Evolutionary conservation across 2,329 filamentous ascomycete genomes (phyloP).

Genomic region (Microsporum canis): DNA sequence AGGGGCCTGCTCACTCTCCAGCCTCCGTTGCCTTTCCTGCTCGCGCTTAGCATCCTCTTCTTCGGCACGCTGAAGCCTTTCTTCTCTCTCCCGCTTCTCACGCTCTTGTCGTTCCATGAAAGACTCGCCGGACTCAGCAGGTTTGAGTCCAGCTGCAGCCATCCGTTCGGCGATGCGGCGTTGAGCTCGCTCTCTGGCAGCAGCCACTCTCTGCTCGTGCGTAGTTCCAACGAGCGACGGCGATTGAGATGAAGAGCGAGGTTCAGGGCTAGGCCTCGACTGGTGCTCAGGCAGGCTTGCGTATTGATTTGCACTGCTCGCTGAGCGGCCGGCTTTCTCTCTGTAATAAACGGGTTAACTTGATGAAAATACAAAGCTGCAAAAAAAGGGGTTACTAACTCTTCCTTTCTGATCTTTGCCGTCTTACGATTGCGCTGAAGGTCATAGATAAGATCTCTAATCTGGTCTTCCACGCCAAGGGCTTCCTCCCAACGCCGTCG

Average conservation of each 20-base stretch:
- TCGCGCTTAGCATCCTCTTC: slow-evolving; percentile 88
- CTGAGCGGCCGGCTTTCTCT: slow-evolving; percentile 2
- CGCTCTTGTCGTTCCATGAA: slow-evolving; percentile 76
- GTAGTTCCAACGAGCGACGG: slow-evolving; percentile 79
- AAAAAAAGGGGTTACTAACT: slow-evolving; percentile 31
- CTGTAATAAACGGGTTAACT: slow-evolving; percentile 5
- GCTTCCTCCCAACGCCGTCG: slow-evolving; percentile 90
- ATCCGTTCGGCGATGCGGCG: slow-evolving; percentile 93
- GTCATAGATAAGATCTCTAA: slow-evolving; percentile 96
- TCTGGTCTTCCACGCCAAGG: slow-evolving; percentile 88
- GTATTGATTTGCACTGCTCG: slow-evolving; percentile 38
- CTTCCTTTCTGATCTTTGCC: slow-evolving; percentile 55
- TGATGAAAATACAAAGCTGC: not conserved
- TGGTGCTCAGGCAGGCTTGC: slow-evolving; percentile 38
- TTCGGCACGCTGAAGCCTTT: slow-evolving; percentile 78
- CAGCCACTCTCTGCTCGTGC: slow-evolving; percentile 84
- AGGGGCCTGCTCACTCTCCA: slow-evolving; percentile 62
- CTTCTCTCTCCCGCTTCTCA: slow-evolving; percentile 75
- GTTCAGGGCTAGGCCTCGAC: slow-evolving; percentile 35
- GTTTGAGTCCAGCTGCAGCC: slow-evolving; percentile 82
- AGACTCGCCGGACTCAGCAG: slow-evolving; percentile 67
- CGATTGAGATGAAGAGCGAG: slow-evolving; percentile 43
- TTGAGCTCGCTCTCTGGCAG: slow-evolving; percentile 94
- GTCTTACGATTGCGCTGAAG: slow-evolving; percentile 76
- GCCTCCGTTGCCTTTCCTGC: slow-evolving; percentile 68